Percentiles rank a stretch among this genome's conserved stretches.
Evolutionary conservation across 768 basidiomycete species (phyloP).

Genomic region (Chalciporus pseudorubinellus): DNA sequence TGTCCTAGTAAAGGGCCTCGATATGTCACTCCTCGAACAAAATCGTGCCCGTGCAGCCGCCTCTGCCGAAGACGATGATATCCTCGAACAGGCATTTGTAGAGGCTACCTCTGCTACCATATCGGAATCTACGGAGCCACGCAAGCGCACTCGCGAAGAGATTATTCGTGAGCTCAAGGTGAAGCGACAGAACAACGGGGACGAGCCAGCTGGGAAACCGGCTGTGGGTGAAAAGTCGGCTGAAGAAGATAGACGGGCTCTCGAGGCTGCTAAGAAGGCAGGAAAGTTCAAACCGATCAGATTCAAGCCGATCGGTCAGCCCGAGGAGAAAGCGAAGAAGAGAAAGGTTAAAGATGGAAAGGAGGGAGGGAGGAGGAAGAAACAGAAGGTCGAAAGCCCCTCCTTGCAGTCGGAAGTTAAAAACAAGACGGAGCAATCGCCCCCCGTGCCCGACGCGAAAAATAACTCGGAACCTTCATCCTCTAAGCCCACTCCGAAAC

Average conservation of each 20-base stretch:
- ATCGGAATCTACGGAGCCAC: slow-evolving; percentile 31
- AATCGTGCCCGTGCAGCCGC: slow-evolving; percentile 64
- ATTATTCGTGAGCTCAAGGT: slow-evolving; percentile 71
- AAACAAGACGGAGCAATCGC: neutral
- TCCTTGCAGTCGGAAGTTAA: slow-evolving; percentile 16
- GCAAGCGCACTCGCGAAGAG: slow-evolving; percentile 78
- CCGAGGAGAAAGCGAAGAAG: slow-evolving; percentile 40
- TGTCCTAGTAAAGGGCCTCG: slow-evolving; percentile 86
- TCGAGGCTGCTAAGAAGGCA: slow-evolving; percentile 37
- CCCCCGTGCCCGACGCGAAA: neutral
- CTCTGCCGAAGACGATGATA: slow-evolving; percentile 72
- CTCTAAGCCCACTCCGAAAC: slow-evolving; percentile 7
- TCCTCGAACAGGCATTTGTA: slow-evolving; percentile 72
- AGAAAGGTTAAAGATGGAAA: slow-evolving; percentile 46
- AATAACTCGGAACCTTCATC: slow-evolving; percentile 2
- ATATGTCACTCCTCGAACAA: slow-evolving; percentile 81
- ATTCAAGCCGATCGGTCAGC: slow-evolving; percentile 58
- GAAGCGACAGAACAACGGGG: slow-evolving; percentile 41
- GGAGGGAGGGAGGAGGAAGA: slow-evolving; percentile 54
- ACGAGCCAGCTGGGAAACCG: slow-evolving; percentile 7
- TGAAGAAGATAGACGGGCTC: slow-evolving; percentile 22
- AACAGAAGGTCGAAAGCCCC: slow-evolving; percentile 43
- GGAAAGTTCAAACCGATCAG: slow-evolving; percentile 55
- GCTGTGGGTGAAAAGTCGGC: slow-evolving; percentile 9
- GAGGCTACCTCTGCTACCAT: slow-evolving; percentile 37